Percentiles rank a stretch among this genome's conserved stretches.
Evolutionary conservation across 768 basidiomycete species (phyloP).

Genomic region (Lentinus tigrinus): DNA sequence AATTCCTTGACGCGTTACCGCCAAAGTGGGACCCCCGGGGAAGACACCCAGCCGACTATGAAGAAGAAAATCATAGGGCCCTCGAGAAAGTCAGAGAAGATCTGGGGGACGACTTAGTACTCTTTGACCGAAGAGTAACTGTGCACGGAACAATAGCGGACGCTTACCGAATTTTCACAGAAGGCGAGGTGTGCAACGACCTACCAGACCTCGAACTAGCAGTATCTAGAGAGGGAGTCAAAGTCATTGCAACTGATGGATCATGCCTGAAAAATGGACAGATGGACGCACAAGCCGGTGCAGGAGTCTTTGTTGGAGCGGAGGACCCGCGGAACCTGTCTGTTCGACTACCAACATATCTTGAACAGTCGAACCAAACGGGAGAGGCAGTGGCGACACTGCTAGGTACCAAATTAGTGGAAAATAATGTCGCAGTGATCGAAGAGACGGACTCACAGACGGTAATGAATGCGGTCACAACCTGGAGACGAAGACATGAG

Average conservation of each 20-base stretch:
- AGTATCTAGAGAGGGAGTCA: too few relatives aligned
- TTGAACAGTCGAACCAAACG: neutral
- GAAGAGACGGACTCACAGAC: constrained; percentile 24
- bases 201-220: neutral
- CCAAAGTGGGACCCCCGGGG: constrained; percentile 1
- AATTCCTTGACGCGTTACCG: neutral
- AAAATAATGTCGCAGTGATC: neutral
- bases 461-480: constrained; percentile 12
- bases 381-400: neutral
- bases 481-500: constrained; percentile 20
- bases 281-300: neutral
- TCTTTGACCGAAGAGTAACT: neutral
- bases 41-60: neutral
- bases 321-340: neutral
- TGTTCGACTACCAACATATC: neutral
- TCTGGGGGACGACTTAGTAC: neutral
- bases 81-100: neutral
- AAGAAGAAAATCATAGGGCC: neutral
- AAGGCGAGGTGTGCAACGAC: neutral
- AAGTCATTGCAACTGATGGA: neutral
- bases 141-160: neutral
- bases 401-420: neutral
- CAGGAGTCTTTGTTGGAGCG: neutral
- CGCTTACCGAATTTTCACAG: neutral
- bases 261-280: constrained; percentile 1